These are phyloP conservation scores for Taphrina flavorubra DNA, from an alignment of 1,139 yeast genomes.

Conservation along the genomic window DNA sequence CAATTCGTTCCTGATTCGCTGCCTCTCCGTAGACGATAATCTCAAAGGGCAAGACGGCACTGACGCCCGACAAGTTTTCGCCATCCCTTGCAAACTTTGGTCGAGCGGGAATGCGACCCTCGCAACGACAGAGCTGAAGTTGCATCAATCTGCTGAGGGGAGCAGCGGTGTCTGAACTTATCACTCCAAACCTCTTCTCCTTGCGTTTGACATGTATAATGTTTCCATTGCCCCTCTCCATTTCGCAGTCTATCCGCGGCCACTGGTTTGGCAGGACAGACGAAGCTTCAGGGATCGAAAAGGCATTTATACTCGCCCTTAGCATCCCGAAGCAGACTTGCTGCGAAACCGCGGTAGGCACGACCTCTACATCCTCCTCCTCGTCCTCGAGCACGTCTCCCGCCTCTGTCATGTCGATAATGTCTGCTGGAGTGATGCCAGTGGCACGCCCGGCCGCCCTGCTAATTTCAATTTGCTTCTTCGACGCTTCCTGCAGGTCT, in stretches of 20 bases:
- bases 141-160: conserved; percentile 30
- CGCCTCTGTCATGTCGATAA: conserved; percentile 30
- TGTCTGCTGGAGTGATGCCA: neutral
- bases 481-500: conserved; percentile 37
- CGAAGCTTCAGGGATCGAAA: conserved; percentile 27
- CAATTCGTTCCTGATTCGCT: conserved; percentile 25
- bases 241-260: conserved; percentile 33
- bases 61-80: conserved; percentile 28
- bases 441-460: neutral
- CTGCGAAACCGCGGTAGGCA: conserved; percentile 12
- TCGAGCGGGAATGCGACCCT: conserved; percentile 34
- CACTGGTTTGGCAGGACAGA: conserved; percentile 35
- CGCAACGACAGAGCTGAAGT: conserved; percentile 27
- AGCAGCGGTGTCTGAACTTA: conserved; percentile 36
- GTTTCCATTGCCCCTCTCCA: conserved; percentile 26
- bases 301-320: conserved; percentile 31
- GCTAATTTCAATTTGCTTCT: conserved; percentile 17
- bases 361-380: conserved; percentile 22
- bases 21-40: conserved; percentile 33
- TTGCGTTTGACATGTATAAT: conserved; percentile 33
- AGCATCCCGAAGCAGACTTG: conserved; percentile 40
- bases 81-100: conserved; percentile 33
- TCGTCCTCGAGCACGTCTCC: conserved; percentile 18
- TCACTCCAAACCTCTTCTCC: conserved; percentile 28
- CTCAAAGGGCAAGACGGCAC: conserved; percentile 35